These are phyloP conservation scores for Austroboletus novae-zelandiae DNA, from an alignment of 1,284 basidiomycete species.

Conservation along the genomic window DNA sequence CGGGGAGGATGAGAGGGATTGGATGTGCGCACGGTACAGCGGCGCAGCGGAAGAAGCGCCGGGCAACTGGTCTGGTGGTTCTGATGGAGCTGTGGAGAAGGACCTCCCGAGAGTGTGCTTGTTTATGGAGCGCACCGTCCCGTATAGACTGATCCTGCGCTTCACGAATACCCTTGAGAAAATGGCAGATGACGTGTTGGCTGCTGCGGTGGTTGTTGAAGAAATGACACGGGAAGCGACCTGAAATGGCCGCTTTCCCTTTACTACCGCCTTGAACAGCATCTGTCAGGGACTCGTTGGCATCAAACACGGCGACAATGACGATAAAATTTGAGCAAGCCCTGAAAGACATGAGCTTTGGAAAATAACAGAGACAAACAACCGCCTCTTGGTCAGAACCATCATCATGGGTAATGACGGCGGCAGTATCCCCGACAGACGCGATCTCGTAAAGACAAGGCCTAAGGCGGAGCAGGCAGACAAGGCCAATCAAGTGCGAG, in stretches of 20 bases:
- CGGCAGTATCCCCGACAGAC: constrained; percentile 81
- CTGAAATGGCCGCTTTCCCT: constrained; percentile 49
- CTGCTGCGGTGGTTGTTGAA: constrained; percentile 44
- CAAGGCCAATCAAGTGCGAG: constrained; percentile 81
- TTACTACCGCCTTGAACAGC: constrained; percentile 32
- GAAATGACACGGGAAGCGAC: constrained; percentile 50
- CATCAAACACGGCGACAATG: no score
- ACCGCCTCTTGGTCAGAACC: background rate
- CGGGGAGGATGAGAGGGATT: background rate
- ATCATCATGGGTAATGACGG: constrained; percentile 85
- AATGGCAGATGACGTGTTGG: constrained; percentile 49
- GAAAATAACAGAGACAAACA: background rate
- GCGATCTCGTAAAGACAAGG: constrained; percentile 74
- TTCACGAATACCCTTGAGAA: constrained; percentile 45
- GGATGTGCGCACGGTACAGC: constrained; percentile 48
- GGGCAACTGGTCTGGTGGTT: constrained; percentile 27
- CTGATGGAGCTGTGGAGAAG: constrained; percentile 33
- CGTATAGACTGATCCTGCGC: constrained; percentile 43
- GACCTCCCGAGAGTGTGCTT: constrained; percentile 15
- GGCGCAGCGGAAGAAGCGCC: constrained; percentile 38
- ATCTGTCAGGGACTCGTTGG: constrained; percentile 15
- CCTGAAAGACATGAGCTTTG: background rate
- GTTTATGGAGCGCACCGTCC: constrained; percentile 31
- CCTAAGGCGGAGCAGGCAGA: constrained; percentile 83
- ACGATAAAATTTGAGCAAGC: no score